These are phyloP conservation scores for Leccinum variicolor DNA, from an alignment of 768 basidiomycete genomes.

Conservation along the genomic window DNA sequence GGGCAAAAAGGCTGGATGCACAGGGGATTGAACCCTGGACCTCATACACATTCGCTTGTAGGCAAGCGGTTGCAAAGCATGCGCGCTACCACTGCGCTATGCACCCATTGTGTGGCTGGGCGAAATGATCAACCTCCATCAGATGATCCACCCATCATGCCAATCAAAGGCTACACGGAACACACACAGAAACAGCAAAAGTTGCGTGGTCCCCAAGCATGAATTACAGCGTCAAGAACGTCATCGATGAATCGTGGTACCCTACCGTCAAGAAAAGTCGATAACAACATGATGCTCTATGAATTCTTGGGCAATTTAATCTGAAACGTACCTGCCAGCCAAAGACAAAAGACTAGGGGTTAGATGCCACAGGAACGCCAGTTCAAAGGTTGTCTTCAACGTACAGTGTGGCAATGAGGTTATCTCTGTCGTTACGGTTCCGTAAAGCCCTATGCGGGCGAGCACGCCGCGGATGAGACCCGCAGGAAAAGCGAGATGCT, in stretches of 20 bases:
- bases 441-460: slow-evolving; percentile 70
- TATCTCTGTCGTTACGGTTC: slow-evolving; percentile 75
- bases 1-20: slow-evolving; percentile 27
- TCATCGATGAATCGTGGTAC: not conserved
- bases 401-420: slow-evolving; percentile 83
- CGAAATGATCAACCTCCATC: not conserved
- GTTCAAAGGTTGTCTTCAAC: slow-evolving; percentile 15
- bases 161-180: too few species aligned
- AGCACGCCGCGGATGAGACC: slow-evolving; percentile 86
- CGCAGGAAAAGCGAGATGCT: slow-evolving; percentile 82
- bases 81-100: slow-evolving; percentile 37
- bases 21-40: slow-evolving; percentile 43
- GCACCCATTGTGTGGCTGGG: not conserved
- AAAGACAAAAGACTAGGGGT: not conserved
- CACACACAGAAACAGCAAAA: not conserved
- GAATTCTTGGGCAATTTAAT: slow-evolving; percentile 70
- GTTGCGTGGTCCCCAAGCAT: not conserved
- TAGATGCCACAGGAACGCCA: not conserved
- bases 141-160: too few species aligned
- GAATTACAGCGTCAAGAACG: not conserved
- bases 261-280: not conserved
- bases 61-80: slow-evolving; percentile 33
- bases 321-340: slow-evolving; percentile 72
- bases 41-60: slow-evolving; percentile 30
- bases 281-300: not conserved